phyloP scores from a whole-genome alignment of 805 yeast genomes.

The Yarrowia deformans region DNA sequence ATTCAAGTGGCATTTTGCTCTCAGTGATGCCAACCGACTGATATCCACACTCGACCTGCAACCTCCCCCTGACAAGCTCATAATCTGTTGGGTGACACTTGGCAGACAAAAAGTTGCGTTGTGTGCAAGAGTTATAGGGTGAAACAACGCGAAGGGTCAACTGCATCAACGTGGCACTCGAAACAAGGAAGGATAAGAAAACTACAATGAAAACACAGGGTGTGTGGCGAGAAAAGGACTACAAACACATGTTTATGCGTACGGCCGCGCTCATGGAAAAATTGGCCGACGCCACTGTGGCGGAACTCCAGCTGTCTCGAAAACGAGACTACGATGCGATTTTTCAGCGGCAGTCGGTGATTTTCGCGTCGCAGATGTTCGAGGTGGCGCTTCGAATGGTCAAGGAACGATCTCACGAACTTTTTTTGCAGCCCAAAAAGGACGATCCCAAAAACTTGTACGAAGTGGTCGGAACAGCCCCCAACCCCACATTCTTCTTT shows the following conservation, averaged over 20 bases:
- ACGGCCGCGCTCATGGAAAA: slow-evolving; percentile 33
- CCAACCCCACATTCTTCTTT: slow-evolving; percentile 11
- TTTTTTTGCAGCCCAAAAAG: slow-evolving; percentile 18
- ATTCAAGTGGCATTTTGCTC: too few species aligned
- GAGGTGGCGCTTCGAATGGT: slow-evolving; percentile 14
- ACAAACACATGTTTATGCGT: slow-evolving; percentile 25
- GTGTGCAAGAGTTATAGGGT: background rate
- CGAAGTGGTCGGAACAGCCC: background rate
- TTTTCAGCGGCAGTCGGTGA: slow-evolving; percentile 13
- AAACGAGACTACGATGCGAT: slow-evolving; percentile 23
- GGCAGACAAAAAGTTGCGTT: background rate
- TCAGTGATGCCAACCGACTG: background rate
- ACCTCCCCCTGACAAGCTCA: background rate
- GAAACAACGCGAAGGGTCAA: background rate
- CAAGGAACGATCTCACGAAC: slow-evolving; percentile 9
- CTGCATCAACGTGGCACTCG: background rate
- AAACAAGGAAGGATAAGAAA: background rate
- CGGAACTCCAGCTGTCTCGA: slow-evolving; percentile 18
- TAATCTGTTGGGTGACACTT: background rate
- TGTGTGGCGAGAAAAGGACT: slow-evolving; percentile 26
- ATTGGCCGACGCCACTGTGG: slow-evolving; percentile 18
- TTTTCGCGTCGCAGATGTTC: slow-evolving; percentile 28
- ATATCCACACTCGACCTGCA: background rate
- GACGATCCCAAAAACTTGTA: slow-evolving; percentile 6
- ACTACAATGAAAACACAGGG: slow-evolving; percentile 18